phyloP scores from a whole-genome alignment of 306 rosid species.

The Morella rubra region DNA sequence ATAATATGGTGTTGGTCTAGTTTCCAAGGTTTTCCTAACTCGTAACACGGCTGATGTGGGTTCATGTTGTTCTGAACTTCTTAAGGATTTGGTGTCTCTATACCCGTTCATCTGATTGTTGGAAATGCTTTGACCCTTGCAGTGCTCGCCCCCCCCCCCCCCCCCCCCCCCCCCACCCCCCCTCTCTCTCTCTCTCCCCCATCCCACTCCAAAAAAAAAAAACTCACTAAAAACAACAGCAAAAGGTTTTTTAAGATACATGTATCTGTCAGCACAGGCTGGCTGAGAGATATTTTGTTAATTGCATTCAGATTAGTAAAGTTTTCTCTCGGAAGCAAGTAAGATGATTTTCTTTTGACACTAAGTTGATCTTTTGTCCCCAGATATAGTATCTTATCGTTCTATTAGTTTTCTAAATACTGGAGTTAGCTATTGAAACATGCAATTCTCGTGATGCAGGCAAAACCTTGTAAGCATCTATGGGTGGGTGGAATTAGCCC shows the following conservation, averaged over 20 bases:
- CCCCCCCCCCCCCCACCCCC: background rate
- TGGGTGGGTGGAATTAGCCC: conserved; percentile 98
- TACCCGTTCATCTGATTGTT: background rate
- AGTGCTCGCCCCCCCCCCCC: background rate
- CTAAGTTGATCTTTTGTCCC: background rate
- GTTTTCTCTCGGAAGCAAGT: background rate
- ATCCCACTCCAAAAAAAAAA: no score
- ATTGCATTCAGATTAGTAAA: background rate
- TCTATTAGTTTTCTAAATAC: background rate
- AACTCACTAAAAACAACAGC: no score
- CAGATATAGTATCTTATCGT: background rate
- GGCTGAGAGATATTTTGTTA: background rate
- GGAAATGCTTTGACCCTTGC: background rate
- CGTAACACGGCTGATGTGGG: background rate
- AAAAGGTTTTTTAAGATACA: background rate
- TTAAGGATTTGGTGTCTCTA: background rate
- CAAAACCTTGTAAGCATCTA: conserved; percentile 77
- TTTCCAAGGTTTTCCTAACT: background rate
- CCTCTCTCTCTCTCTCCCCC: background rate
- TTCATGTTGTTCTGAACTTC: background rate
- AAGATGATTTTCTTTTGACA: background rate
- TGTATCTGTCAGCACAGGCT: background rate
- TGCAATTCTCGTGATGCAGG: conserved; percentile 40
- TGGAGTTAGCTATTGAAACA: background rate
- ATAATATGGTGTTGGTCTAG: background rate